These are phyloP conservation scores for Pestalotiopsis sp. DNA, from an alignment of 2,329 filamentous ascomycete species.

Conservation along the genomic window DNA sequence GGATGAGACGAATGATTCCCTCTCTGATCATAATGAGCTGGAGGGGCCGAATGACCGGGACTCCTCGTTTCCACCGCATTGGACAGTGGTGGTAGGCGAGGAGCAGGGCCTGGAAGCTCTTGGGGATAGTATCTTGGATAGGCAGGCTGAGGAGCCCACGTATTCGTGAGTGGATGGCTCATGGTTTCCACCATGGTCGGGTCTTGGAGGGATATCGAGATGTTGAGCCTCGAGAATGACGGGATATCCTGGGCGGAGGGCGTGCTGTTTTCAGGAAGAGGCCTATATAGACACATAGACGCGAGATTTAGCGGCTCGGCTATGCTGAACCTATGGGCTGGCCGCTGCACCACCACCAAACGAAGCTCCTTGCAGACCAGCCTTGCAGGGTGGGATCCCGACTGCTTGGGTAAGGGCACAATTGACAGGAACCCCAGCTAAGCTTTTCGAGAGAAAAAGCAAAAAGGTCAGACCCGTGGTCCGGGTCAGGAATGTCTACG, in stretches of 20 bases:
- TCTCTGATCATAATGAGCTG: not conserved
- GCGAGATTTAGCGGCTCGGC: not conserved
- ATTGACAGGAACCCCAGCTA: not conserved
- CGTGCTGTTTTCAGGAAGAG: not conserved
- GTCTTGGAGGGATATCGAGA: not conserved
- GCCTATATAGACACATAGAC: slow-evolving; percentile 9
- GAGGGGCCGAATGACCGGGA: not conserved
- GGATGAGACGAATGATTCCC: not conserved
- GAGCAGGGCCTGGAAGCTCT: slow-evolving; percentile 9
- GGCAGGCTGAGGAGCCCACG: slow-evolving; percentile 13
- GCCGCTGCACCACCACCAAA: not conserved
- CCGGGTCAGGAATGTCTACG: not conserved
- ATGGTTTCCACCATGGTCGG: slow-evolving; percentile 17
- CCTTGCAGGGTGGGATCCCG: slow-evolving; percentile 2
- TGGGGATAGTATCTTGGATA: slow-evolving; percentile 12
- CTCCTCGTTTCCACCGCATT: not conserved
- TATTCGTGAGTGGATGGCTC: slow-evolving; percentile 12
- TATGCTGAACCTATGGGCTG: not conserved
- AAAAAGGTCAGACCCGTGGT: not conserved
- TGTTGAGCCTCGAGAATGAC: not conserved
- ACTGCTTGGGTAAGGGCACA: slow-evolving; percentile 3
- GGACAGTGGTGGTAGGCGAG: slow-evolving; percentile 11
- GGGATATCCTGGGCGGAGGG: not conserved
- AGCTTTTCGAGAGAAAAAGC: slow-evolving; percentile 10
- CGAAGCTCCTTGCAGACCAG: not conserved